Evolutionary conservation across 768 basidiomycete genomes (phyloP).

Genomic region (Termitomyces titanicus): DNA sequence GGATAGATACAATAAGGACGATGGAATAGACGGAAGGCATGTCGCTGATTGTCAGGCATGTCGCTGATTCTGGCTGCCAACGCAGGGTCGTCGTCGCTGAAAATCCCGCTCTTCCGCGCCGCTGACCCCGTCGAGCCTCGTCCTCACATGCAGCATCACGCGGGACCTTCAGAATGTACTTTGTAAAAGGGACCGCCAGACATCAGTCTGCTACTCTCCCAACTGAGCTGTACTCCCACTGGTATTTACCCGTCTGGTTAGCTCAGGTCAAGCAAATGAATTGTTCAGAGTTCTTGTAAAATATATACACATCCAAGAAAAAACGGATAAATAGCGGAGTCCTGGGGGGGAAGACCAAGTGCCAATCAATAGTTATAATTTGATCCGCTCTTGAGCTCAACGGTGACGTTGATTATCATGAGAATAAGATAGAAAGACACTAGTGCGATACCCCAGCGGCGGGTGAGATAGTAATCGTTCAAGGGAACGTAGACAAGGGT

Average conservation of each 20-base stretch:
- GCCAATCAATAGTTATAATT: too few species aligned
- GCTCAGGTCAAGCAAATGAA: too few species aligned
- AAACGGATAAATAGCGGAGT: too few species aligned
- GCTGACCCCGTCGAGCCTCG: constrained; percentile 32
- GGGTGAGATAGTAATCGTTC: constrained; percentile 77
- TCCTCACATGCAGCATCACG: constrained; percentile 45
- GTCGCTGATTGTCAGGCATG: too few species aligned
- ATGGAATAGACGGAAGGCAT: not conserved
- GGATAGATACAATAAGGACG: not conserved
- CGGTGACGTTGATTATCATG: constrained; percentile 76
- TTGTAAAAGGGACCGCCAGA: too few species aligned
- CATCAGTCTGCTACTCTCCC: constrained; percentile 12
- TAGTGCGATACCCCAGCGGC: constrained; percentile 79
- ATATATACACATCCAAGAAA: too few species aligned
- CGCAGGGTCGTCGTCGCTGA: constrained; percentile 84
- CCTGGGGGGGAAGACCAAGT: too few species aligned
- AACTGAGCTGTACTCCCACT: constrained; percentile 8
- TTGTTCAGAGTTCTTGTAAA: too few species aligned
- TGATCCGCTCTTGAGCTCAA: constrained; percentile 53
- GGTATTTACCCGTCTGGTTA: too few species aligned
- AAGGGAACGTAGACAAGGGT: constrained; percentile 84
- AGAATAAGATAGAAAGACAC: constrained; percentile 69
- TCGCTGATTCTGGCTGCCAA: constrained; percentile 65
- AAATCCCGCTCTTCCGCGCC: constrained; percentile 61
- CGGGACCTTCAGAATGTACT: constrained; percentile 9